A percentile compares a stretch with the other conserved stretches of the same genome.
These are phyloP conservation scores for Paxillus involutus DNA, from an alignment of 768 basidiomycete species.

Conservation along the genomic window DNA sequence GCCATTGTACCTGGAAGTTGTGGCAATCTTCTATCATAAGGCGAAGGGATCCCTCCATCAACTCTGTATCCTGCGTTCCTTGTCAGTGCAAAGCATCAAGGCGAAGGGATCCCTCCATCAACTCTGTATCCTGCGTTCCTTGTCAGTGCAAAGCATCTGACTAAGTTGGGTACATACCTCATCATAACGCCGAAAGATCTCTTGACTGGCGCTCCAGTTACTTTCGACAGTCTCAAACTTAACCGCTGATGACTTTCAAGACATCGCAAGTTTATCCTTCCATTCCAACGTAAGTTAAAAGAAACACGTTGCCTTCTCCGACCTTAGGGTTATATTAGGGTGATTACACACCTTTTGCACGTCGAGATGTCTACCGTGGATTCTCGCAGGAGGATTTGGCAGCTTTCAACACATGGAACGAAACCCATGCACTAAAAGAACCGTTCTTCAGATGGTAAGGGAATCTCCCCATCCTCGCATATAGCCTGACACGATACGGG, in stretches of 20 bases:
- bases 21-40: constrained; percentile 75
- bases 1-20: constrained; percentile 56
- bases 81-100: background rate
- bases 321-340: constrained; percentile 9
- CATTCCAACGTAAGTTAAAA: constrained; percentile 18
- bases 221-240: constrained; percentile 46
- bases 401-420: constrained; percentile 41
- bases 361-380: constrained; percentile 61
- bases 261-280: constrained; percentile 43
- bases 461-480: background rate
- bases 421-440: constrained; percentile 27
- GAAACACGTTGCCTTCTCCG: background rate
- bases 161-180: constrained; percentile 40
- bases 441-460: constrained; percentile 40
- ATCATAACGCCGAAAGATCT: constrained; percentile 53
- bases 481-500: constrained; percentile 1
- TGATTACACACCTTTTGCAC: constrained; percentile 34
- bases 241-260: constrained; percentile 27
- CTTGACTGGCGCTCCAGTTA: constrained; percentile 56
- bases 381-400: constrained; percentile 39
- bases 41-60: constrained; percentile 71
- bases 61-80: constrained; percentile 48
- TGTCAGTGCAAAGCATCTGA: background rate
- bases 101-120: constrained; percentile 74
- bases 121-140: constrained; percentile 48